These are phyloP conservation scores for Aleurites moluccanus DNA, from an alignment of 441 rosid genomes.

Conservation along the genomic window DNA sequence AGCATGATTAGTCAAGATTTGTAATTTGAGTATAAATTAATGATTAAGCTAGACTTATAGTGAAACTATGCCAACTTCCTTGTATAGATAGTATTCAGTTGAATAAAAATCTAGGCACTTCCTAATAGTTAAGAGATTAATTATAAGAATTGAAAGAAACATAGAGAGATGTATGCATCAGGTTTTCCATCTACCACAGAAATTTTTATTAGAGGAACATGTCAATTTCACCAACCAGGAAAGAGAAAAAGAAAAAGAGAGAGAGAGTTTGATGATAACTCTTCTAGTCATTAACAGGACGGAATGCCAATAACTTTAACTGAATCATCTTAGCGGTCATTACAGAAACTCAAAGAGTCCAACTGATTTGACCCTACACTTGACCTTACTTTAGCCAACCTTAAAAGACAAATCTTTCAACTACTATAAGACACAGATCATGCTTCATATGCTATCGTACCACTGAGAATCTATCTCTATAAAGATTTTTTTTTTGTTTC, in stretches of 20 bases:
- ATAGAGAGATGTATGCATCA: background rate
- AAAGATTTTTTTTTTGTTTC: background rate
- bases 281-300: background rate
- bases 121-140: background rate
- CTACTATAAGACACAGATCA: background rate
- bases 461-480: background rate
- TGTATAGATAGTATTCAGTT: background rate
- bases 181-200: background rate
- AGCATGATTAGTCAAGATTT: background rate
- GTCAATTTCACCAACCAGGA: background rate
- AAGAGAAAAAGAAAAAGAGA: too few species aligned
- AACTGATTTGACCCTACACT: slow-evolving; percentile 12
- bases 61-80: background rate
- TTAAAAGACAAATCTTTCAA: background rate
- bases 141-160: background rate
- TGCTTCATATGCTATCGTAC: background rate
- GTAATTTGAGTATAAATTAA: background rate
- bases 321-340: slow-evolving; percentile 14
- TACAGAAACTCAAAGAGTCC: background rate
- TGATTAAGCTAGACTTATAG: background rate
- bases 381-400: slow-evolving; percentile 10
- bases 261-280: background rate
- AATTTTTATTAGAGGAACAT: background rate
- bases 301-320: background rate
- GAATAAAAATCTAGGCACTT: background rate